Evolutionary conservation across 495 filamentous ascomycete species (phyloP).

Genomic region (Pseudomonodictys pantanalensis): DNA sequence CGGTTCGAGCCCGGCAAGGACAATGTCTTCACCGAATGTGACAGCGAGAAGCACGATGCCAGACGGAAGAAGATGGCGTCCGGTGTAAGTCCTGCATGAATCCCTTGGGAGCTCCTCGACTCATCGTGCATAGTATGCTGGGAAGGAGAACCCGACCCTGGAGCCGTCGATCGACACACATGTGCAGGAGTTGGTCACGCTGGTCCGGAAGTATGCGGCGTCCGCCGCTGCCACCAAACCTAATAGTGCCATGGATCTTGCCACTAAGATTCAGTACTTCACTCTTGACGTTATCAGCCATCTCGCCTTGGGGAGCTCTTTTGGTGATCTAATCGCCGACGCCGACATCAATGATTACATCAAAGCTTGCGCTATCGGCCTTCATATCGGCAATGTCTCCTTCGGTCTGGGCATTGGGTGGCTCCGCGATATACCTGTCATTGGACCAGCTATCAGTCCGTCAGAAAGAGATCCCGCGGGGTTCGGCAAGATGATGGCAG

Average conservation of each 20-base stretch:
- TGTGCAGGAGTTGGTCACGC: conserved; percentile 28
- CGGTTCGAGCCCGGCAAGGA: conserved; percentile 32
- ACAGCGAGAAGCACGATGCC: conserved; percentile 34
- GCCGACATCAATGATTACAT: conserved; percentile 52
- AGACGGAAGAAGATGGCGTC: conserved; percentile 32
- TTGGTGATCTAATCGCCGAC: conserved; percentile 47
- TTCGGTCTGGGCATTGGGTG: conserved; percentile 19
- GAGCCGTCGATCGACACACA: conserved; percentile 34
- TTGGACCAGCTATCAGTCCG: conserved; percentile 25
- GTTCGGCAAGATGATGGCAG: conserved; percentile 30
- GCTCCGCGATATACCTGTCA: conserved; percentile 22
- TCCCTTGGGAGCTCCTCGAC: background rate
- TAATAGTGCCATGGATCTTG: conserved; percentile 44
- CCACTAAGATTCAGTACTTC: conserved; percentile 43
- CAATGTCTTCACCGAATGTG: conserved; percentile 35
- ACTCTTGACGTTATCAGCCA: conserved; percentile 49
- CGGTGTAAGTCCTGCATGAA: conserved; percentile 15
- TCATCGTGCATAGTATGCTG: conserved; percentile 25
- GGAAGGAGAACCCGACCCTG: conserved; percentile 34
- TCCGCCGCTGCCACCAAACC: conserved; percentile 9
- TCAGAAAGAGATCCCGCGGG: conserved; percentile 23
- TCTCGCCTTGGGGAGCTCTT: conserved; percentile 45
- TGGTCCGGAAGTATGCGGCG: conserved; percentile 40
- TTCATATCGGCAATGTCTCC: conserved; percentile 16
- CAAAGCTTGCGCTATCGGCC: conserved; percentile 38